Evolutionary conservation across 129 eudicot genomes (phyloP), one percentile per base, ranked within the genome.

Genomic region (Kitagawia praeruptora): DNA sequence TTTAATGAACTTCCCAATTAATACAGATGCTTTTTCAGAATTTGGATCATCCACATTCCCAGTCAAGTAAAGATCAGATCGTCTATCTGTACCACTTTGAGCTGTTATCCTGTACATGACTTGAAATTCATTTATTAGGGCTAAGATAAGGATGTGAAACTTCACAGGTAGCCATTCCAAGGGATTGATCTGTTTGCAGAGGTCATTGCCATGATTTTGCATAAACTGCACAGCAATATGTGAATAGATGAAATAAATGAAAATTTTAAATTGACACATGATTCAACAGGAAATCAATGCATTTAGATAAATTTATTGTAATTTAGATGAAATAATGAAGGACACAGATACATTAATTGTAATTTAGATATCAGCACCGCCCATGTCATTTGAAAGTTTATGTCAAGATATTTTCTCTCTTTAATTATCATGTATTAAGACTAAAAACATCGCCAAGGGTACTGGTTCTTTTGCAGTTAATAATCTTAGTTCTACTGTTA

Each of bases 81-180:
- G 84, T 66, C 75, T 75, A 82, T 78, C 74, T 46, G 53, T 72
- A 69, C 41, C 75, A 74, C 45, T 12, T 34, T 80, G 83, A 81
- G 80, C 70, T 53, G 74, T 83, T 81, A 49, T 88, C 72, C 81
- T 86, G 76, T 87, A 86, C 85, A 92, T 81, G 64, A 82, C 77
- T 21, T 86, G 85, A 74, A 96, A 91, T 84, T 96, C 97, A 49
- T 85, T 89, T 78, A 89, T 78, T 81, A 92, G 76, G 82, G 95
- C 87, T 79, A 69, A 82, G 54, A 88, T 9, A 48, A 96, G 89
- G 79, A 96, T 85, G 82, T 90, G 91, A 84, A 84, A 90, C 81
- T 92, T 96, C 76, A 87, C 85, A 56, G 91, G 95, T 46, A 86
- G 61, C 90, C 90, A 83, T 51, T 85, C 85, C 47, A 48, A 12